Conservation (phyloP, 1,284 basidiomycete species). For the Trametes pubescens region DNA sequence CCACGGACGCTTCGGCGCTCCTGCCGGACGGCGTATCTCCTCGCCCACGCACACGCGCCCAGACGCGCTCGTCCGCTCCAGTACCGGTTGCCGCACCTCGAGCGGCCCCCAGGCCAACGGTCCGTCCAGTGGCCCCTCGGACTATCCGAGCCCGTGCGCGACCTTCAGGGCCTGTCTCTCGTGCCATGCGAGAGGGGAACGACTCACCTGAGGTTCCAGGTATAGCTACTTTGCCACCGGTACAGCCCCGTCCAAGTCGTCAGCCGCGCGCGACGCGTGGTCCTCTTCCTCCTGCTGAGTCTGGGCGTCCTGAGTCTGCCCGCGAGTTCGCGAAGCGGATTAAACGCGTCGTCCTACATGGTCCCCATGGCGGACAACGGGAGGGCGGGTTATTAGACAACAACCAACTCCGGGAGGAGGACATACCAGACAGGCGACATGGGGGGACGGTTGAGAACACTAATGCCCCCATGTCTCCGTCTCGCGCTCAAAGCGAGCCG, state of each 20-base stretch:
- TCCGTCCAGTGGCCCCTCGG: neutral
- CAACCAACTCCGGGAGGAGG: neutral
- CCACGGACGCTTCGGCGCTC: neutral
- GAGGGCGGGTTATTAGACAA: conserved; percentile 16
- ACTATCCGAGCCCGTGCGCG: neutral
- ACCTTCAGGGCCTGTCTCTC: neutral
- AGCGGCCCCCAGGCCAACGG: neutral
- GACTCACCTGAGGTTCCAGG: too few relatives aligned
- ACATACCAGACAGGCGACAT: too few relatives aligned
- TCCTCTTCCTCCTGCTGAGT: too few relatives aligned
- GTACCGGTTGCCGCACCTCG: neutral
- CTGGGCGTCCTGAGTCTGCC: conserved; percentile 20
- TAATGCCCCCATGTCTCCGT: too few relatives aligned
- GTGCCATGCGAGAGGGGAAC: too few relatives aligned
- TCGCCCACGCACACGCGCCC: neutral
- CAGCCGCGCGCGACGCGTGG: too few relatives aligned
- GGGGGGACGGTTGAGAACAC: too few relatives aligned
- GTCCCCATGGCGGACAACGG: conserved; percentile 16
- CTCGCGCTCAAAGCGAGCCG: neutral
- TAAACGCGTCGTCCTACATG: conserved; percentile 19
- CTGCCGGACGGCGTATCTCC: neutral
- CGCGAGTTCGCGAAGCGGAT: conserved; percentile 22
- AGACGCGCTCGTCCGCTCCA: neutral
- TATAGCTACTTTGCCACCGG: too few relatives aligned
- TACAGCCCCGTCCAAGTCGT: too few relatives aligned